phyloP scores from a whole-genome alignment of 1,139 yeast species.

The Candida dubliniensis region DNA sequence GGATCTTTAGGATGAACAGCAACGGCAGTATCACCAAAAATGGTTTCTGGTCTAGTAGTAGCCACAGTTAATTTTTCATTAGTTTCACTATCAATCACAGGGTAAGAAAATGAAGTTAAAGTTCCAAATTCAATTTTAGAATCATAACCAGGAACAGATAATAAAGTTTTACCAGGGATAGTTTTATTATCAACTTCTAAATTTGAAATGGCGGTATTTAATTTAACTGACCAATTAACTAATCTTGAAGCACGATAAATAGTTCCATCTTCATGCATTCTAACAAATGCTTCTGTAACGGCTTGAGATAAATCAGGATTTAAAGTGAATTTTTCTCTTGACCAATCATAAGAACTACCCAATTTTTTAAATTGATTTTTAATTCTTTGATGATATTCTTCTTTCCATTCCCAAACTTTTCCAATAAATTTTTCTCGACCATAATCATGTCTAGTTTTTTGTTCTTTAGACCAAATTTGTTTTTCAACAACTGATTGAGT shows the following conservation, averaged over 20 bases:
- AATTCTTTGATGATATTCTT: slow-evolving; percentile 83
- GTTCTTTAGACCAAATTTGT: slow-evolving; percentile 85
- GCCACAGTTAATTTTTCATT: slow-evolving; percentile 91
- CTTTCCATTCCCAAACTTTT: slow-evolving; percentile 98
- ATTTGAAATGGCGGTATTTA: slow-evolving; percentile 94
- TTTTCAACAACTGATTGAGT: slow-evolving; percentile 98
- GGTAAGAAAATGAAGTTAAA: slow-evolving; percentile 89
- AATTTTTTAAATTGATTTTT: slow-evolving; percentile 79
- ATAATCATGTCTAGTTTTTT: slow-evolving; percentile 89
- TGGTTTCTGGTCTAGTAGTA: slow-evolving; percentile 97
- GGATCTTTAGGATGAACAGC: slow-evolving; percentile 96
- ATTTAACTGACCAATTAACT: slow-evolving; percentile 94
- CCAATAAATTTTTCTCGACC: slow-evolving; percentile 89
- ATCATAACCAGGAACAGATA: slow-evolving; percentile 88
- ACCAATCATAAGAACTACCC: slow-evolving; percentile 98
- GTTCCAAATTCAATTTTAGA: slow-evolving; percentile 94
- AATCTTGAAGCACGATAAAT: slow-evolving; percentile 92
- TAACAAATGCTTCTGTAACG: slow-evolving; percentile 88
- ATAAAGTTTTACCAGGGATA: slow-evolving; percentile 74
- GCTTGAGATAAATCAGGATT: slow-evolving; percentile 77
- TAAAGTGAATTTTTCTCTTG: slow-evolving; percentile 89
- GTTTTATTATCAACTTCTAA: slow-evolving; percentile 94
- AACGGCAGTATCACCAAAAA: slow-evolving; percentile 96
- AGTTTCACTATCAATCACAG: slow-evolving; percentile 64
- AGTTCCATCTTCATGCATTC: slow-evolving; percentile 90